Evolutionary conservation across 1,139 yeast genomes (phyloP), one percentile per base, ranked within the genome.

Genomic region (Taphrina pruni): DNA sequence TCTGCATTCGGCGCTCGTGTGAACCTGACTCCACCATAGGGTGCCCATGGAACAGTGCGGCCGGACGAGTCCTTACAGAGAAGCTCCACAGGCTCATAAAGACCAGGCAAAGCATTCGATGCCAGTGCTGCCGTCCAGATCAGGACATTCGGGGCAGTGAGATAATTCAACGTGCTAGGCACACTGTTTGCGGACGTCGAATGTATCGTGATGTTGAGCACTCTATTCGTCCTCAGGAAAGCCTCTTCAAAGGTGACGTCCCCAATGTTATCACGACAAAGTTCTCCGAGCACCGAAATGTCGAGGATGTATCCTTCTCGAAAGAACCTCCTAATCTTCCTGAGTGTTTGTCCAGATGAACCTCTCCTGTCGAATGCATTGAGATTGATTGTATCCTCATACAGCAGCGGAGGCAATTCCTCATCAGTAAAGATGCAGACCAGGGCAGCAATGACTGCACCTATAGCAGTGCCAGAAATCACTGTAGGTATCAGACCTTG

Each of bases 91-190:
- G 97, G 88, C 0, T 96, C 90, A 77, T 94, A 95, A 1, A 94
- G 84, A 0, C 97, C 90, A 0, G 99, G 99, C 39, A 94, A 84
- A 0, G 98, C 88, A 78, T 99, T 94, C 51, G 97, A 90, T 0
- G 98, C 97, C 79, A 97, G 92, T 0, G 94, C 97, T 0, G 98
- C 99, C 0, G 97, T 90, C 87, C 96, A 87, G n/a, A 94, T 89
- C 6, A 94, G 84, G 6, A 93, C 97, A 78, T 94, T 91, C 0
- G 99, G 99, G 0, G 98, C 91, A 0, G 99, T 93, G 60, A 94
- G 86, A 75, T 94, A 93, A 76, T 94, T 94, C 48, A 94, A 81
- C 70, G 94, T 81, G 9, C 92, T 85, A 0, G 96, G 96, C 17
- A 89, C 80, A 86, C 75, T 77, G 52, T 74, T 74, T 50, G 74